Evolutionary conservation across 805 yeast species (phyloP), one percentile per base, ranked within the genome.

Genomic region (Cyberlindnera meyerae): DNA sequence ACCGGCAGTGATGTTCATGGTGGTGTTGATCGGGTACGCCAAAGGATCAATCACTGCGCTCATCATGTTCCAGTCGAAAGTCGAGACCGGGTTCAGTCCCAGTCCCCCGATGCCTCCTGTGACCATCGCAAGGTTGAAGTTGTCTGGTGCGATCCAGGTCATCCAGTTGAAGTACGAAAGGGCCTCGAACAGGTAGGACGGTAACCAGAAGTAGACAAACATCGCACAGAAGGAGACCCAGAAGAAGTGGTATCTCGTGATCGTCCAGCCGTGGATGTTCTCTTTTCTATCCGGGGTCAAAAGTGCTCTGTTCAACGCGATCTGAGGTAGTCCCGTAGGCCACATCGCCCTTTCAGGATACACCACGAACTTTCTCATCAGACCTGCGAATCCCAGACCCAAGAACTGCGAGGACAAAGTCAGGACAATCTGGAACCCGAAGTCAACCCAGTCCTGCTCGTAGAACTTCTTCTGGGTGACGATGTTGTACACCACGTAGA

Each of bases 321-420:
- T 41, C 0, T 68, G 58, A n/a, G 79, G 77, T 43, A 75, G 49
- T 3, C 62, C 39, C 3, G 70, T 60, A 25, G 78, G 80, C 82
- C 82, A 77, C 24, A 77, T 52, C 11, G 76, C 63, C 36, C 64
- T 58, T 5, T 61, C 58, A 11, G 77, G 78, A 47, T 75, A 75
- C 6, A 77, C 68, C 2, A 67, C 68, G 22, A 79, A 71, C 41
- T 73, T 70, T 49, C 82, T 68, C 67, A 78, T 67, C 14, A 79
- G 49, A 33, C 82, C 80, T 5, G 86, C 84, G 53, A 80, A 70
- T 1, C 82, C 79, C 49, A 77, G 73, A 17, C 87, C 88, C 45
- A 80, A 58, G 43, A 73, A 75, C 51, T 78, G 80, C 2, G 83
- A 67, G 3, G 81, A 67, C 5, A 77, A 44, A 1, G 73, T 59